Percentiles rank a stretch among this genome's conserved stretches.
Evolutionary conservation across 495 filamentous ascomycete species (phyloP).

Genomic region (Schizothecium vesticola): DNA sequence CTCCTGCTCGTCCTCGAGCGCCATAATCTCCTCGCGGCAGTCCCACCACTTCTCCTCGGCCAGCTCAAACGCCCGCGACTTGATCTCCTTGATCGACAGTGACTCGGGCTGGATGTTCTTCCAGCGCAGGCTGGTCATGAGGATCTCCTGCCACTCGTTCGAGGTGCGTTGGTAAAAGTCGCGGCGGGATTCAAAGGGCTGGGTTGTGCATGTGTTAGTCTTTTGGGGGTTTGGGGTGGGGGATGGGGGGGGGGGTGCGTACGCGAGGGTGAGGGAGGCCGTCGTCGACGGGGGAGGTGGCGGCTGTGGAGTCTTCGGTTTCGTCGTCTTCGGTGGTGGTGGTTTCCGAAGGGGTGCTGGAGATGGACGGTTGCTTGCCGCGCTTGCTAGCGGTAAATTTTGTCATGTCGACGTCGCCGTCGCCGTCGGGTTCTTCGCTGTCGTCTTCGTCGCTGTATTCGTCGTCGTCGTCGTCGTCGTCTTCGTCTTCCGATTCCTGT

Average conservation of each 20-base stretch:
- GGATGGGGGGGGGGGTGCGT: conserved; percentile 5
- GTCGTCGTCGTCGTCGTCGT: conserved; percentile 58
- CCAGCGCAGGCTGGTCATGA: conserved; percentile 63
- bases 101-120: conserved; percentile 55
- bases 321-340: conserved; percentile 31
- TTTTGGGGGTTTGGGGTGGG: neutral
- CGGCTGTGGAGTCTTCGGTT: conserved; percentile 45
- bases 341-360: conserved; percentile 26
- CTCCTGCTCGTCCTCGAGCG: conserved; percentile 92
- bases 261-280: conserved; percentile 55
- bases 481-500: conserved; percentile 62
- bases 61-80: conserved; percentile 77
- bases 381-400: conserved; percentile 38
- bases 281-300: conserved; percentile 46
- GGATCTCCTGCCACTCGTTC: conserved; percentile 79
- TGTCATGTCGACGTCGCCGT: conserved; percentile 45
- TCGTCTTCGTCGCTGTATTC: conserved; percentile 65
- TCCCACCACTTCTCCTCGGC: conserved; percentile 99
- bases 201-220: conserved; percentile 45
- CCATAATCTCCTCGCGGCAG: conserved; percentile 88
- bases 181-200: conserved; percentile 85
- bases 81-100: conserved; percentile 81
- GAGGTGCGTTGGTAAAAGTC: conserved; percentile 91
- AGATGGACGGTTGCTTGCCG: conserved; percentile 38
- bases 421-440: conserved; percentile 51